Evolutionary conservation across 345 rosid species (phyloP).

Genomic region (Hevea brasiliensis): DNA sequence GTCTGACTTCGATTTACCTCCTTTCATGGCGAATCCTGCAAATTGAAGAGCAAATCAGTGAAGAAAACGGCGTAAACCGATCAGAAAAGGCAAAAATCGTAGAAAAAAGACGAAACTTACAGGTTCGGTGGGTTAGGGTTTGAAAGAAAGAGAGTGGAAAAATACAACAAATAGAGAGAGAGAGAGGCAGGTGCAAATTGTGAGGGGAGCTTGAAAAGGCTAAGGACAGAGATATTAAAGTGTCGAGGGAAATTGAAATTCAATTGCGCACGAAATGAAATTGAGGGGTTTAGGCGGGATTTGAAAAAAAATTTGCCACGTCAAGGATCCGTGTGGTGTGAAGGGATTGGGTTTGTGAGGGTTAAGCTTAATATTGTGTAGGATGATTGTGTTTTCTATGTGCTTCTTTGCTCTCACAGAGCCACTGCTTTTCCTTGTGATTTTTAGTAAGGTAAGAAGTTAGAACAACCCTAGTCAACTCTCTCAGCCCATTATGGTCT

Average conservation of each 20-base stretch:
- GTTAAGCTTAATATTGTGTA: conserved; percentile 20
- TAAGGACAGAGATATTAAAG: conserved; percentile 49
- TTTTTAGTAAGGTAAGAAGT: background rate
- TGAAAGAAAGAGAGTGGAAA: background rate
- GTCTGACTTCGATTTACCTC: conserved; percentile 80
- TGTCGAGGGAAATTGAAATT: conserved; percentile 60
- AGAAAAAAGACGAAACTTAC: conserved; percentile 13
- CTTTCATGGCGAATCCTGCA: conserved; percentile 81
- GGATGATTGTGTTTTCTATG: conserved; percentile 48
- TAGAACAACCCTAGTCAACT: too few relatives aligned
- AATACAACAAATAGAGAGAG: background rate
- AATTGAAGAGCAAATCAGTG: conserved; percentile 22
- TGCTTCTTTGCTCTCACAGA: conserved; percentile 49
- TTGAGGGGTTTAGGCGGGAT: conserved; percentile 83
- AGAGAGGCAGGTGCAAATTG: background rate
- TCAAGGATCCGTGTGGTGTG: conserved; percentile 55
- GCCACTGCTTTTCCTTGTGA: background rate
- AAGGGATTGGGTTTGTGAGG: conserved; percentile 25
- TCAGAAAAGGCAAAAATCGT: conserved; percentile 6
- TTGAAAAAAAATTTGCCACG: conserved; percentile 55
- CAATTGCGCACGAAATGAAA: conserved; percentile 73
- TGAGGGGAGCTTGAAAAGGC: background rate
- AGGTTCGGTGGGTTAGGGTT: background rate
- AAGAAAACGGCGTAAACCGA: conserved; percentile 9
- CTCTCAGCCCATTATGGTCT: too few relatives aligned